phyloP scores from a whole-genome alignment of 1,284 basidiomycete genomes.

The Ganoderma resinaceum region DNA sequence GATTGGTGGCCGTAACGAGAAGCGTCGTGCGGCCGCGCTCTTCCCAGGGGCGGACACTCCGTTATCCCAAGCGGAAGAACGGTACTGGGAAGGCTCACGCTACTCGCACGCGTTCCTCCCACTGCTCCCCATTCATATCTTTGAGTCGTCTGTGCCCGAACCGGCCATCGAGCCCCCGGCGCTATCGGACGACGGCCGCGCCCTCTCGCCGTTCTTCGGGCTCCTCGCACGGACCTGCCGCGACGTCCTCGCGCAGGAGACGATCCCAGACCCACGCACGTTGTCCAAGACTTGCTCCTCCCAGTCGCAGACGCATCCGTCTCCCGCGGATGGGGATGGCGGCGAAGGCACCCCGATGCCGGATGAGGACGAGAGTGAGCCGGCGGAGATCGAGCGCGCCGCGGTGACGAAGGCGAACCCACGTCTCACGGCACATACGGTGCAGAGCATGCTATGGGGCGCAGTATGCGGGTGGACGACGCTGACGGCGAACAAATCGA shows the following conservation, averaged over 20 bases:
- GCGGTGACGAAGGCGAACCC: constrained; percentile 62
- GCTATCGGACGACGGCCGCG: not conserved
- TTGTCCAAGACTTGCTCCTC: constrained; percentile 10
- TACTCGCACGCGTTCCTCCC: constrained; percentile 58
- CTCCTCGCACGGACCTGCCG: constrained; percentile 57
- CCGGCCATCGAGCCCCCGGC: constrained; percentile 8
- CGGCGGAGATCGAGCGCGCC: constrained; percentile 56
- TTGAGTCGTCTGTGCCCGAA: constrained; percentile 41
- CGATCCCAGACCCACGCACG: constrained; percentile 42
- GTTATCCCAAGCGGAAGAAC: constrained; percentile 41
- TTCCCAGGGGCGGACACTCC: constrained; percentile 44
- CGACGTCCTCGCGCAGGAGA: constrained; percentile 56
- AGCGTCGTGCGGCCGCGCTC: constrained; percentile 61
- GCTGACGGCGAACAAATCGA: constrained; percentile 79
- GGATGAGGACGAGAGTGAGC: constrained; percentile 12
- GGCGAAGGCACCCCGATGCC: not conserved
- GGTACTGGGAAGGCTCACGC: constrained; percentile 72
- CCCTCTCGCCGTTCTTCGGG: constrained; percentile 47
- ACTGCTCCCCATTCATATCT: constrained; percentile 61
- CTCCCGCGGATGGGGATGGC: not conserved
- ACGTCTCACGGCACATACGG: constrained; percentile 71
- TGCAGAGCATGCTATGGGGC: constrained; percentile 73
- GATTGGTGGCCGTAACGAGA: constrained; percentile 73
- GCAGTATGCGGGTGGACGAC: constrained; percentile 80
- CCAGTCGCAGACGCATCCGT: too few species aligned